Conservation (phyloP, 1,139 yeast species). For the Petasospora fabianii region DNA sequence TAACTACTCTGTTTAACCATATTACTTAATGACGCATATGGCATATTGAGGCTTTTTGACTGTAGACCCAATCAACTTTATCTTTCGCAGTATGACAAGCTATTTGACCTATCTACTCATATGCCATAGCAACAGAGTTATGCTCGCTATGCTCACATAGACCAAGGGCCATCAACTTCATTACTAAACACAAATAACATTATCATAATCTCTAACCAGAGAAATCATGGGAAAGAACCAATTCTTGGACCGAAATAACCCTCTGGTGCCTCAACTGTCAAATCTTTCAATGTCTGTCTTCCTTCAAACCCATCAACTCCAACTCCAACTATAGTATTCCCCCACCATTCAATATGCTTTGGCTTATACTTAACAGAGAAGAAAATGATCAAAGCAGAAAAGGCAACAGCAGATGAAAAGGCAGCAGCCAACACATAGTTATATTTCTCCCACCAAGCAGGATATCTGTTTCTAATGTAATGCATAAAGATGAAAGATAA, state of each 20-base stretch:
- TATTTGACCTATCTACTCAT: too few species aligned
- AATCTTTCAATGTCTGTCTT: slow-evolving; percentile 20
- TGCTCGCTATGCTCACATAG: too few species aligned
- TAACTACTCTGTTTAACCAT: slow-evolving; percentile 18
- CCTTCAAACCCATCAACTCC: slow-evolving; percentile 46
- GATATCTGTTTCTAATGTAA: slow-evolving; percentile 44
- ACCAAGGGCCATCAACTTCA: too few species aligned
- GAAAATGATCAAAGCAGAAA: slow-evolving; percentile 49
- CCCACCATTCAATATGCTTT: slow-evolving; percentile 52
- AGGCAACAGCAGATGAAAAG: slow-evolving; percentile 57
- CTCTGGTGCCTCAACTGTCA: slow-evolving; percentile 31
- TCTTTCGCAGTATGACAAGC: too few species aligned
- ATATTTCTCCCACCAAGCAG: slow-evolving; percentile 61
- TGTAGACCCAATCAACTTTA: too few species aligned
- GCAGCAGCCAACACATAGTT: slow-evolving; percentile 57
- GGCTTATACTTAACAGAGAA: slow-evolving; percentile 48
- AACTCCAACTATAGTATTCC: slow-evolving; percentile 40
- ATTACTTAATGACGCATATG: too few species aligned
- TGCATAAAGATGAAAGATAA: slow-evolving; percentile 50
- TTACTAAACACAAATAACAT: too few species aligned
- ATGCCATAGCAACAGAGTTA: too few species aligned
- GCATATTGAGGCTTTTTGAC: too few species aligned
- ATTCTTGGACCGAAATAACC: slow-evolving; percentile 44
- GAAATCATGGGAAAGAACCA: not conserved
- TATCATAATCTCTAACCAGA: too few species aligned